Conservation (phyloP, 140 eudicot genomes). For the Anethum foeniculum region DNA sequence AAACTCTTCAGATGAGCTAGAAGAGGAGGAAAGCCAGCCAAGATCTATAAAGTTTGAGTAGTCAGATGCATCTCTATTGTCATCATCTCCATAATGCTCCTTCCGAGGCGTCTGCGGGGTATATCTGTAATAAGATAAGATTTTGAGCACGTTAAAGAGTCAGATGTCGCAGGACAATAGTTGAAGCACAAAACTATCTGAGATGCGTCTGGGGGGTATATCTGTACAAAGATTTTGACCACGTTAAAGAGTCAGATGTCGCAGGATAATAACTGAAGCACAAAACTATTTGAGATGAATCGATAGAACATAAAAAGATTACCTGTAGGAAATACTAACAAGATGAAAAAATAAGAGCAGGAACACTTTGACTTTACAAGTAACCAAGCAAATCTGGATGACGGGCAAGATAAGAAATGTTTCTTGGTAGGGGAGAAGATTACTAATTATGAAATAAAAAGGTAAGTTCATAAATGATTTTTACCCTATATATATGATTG, state of each 20-base stretch:
- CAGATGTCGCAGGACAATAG: background rate
- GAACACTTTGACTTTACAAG: background rate
- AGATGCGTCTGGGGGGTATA: constrained; percentile 18
- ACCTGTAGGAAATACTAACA: background rate
- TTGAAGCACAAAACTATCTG: background rate
- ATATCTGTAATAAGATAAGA: constrained; percentile 26
- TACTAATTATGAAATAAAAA: background rate
- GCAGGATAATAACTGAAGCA: background rate
- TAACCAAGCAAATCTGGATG: background rate
- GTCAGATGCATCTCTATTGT: constrained; percentile 43
- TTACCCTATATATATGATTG: background rate
- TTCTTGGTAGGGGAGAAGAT: background rate
- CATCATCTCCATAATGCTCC: constrained; percentile 44
- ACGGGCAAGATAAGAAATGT: background rate
- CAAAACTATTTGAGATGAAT: constrained; percentile 1
- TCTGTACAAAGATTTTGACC: constrained; percentile 21
- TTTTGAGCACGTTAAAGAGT: constrained; percentile 10
- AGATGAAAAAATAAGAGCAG: background rate
- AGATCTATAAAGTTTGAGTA: constrained; percentile 78
- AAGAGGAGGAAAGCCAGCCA: constrained; percentile 77
- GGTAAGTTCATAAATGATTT: background rate
- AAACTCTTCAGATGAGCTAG: constrained; percentile 51
- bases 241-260: background rate
- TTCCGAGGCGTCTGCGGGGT: constrained; percentile 32
- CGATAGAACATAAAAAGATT: background rate